Base-by-base conservation (phyloP, 352 stramenopile species). In the Halophytophthora polymorphica region DNA sequence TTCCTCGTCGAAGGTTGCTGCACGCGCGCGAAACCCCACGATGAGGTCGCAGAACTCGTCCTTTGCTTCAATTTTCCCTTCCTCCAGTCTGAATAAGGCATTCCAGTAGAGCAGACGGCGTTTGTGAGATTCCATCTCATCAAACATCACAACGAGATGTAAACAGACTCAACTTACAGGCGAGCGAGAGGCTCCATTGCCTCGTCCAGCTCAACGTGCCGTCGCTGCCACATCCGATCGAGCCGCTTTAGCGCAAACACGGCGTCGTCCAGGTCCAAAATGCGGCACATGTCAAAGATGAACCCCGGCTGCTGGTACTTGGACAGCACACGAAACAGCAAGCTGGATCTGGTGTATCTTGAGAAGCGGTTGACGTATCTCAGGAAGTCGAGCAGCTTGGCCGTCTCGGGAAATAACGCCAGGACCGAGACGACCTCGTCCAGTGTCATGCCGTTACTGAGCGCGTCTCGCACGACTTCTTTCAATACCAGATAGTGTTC, bases 11-110 rank as follows among this genome's bases (percentile, higher is more conserved):
- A 58, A 10, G 6, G 48, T 57, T 3, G 50, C 39, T 28, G 45
- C 50, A 19, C 55, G 38, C n/a, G 73, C 71, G 48, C 40, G 48
- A 52, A 75, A 87, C 1, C 75, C 73, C 2, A 85, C 49, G n/a
- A 89, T 61, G 14, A 86, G 55, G 58, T 89, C 76, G 46, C 77
- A 89, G 37, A 89, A 87, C 8, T 73, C 69, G 42, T 83, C 73
- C 15, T 79, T 75, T 36, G 57, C 50, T 42, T 50, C 43, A 14
- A 39, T 53, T 15, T 15, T 65, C 10, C 43, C 53, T 31, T 13
- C 28, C 21, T 28, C 17, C 48, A 56, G 45, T 36, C 49, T 61
- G 28, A 1, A 6, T 19, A 47, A n/a, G 50, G 44, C 6, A 37
- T 33, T 6, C 13, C 1, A 10, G 15, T 19, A 14, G 13, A 10